Evolutionary conservation across 1,284 basidiomycete species (phyloP), one percentile per base, ranked within the genome.

Genomic region (Ganoderma boninense): DNA sequence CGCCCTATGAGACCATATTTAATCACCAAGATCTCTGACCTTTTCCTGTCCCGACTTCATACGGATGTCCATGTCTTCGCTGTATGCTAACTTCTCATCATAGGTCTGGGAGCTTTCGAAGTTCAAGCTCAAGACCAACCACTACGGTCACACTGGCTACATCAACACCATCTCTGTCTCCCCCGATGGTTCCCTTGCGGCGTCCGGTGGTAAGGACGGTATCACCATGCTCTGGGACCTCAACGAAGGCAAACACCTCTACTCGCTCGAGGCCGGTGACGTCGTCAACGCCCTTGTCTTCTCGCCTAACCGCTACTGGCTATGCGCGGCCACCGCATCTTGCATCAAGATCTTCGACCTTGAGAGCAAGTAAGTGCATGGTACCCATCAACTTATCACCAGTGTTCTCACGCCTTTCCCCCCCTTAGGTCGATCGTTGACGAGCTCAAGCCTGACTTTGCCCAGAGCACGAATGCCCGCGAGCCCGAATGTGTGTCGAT

Each of bases 31-130:
- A 90, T 90, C 89, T 87, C 90, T 92, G 88, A 91, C 84, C 84
- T 63, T 68, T 68, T 57, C 26, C 67, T 57, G 73, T 32, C 35
- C 66, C 46, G 73, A 23, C 13, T n/a, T 3, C 38, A 13, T 62
- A 35, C n/a, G 43, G 10, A 42, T 40, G 2, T 10, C 20, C 11
- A 23, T n/a, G 20, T 44, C 0, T 35, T 38, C 4, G 29, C 14
- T 59, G 26, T 46, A 23, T 61, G 13, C 73, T 80, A 72, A 77
- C 76, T 26, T 40, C 1, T 5, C 26, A 38, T 49, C 26, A 23
- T n/a, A 99, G 97, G 97, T 99, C 76, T 99, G 98, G 98, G 98
- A 99, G 85, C 94, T 99, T 73, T 95, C 95, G 84, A 99, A 99
- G 87, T 99, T 98, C 94, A 99, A 99, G 89, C 92, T 99, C 82